Conservation (phyloP, 306 rosid genomes). For the Chamaecrista fasciculata region DNA sequence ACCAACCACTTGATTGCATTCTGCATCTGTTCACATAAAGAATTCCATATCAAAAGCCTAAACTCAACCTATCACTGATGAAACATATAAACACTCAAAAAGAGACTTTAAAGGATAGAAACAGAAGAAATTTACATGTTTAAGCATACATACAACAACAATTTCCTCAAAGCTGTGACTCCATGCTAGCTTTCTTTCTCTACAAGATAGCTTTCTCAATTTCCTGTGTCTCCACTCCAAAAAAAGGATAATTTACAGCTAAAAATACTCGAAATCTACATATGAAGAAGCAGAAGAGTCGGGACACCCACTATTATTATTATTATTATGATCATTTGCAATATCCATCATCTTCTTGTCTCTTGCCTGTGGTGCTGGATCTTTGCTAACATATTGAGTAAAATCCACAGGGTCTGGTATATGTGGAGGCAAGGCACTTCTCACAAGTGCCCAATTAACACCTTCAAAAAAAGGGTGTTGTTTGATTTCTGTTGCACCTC, state of each 20-base stretch:
- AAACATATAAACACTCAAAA: not conserved
- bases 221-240: not conserved
- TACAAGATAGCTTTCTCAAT: conserved; percentile 23
- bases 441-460: conserved; percentile 89
- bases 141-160: conserved; percentile 33
- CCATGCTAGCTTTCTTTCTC: conserved; percentile 24
- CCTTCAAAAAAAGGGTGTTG: conserved; percentile 91
- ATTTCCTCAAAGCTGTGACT: conserved; percentile 15
- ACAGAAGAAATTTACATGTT: conserved; percentile 29
- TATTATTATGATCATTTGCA: conserved; percentile 13
- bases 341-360: conserved; percentile 38
- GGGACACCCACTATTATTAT: no score
- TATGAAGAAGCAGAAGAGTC: no score
- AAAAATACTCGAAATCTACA: conserved; percentile 57
- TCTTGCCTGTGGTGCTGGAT: conserved; percentile 12
- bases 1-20: not conserved
- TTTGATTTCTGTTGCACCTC: conserved; percentile 92
- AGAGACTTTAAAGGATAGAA: not conserved
- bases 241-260: conserved; percentile 26
- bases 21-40: not conserved
- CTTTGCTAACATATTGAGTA: conserved; percentile 58
- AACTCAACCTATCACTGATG: not conserved
- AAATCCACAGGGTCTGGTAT: conserved; percentile 67
- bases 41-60: not conserved
- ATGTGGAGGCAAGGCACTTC: conserved; percentile 81